Conservation (phyloP, 305 asterid genomes). For the Rubia tinctorum region DNA sequence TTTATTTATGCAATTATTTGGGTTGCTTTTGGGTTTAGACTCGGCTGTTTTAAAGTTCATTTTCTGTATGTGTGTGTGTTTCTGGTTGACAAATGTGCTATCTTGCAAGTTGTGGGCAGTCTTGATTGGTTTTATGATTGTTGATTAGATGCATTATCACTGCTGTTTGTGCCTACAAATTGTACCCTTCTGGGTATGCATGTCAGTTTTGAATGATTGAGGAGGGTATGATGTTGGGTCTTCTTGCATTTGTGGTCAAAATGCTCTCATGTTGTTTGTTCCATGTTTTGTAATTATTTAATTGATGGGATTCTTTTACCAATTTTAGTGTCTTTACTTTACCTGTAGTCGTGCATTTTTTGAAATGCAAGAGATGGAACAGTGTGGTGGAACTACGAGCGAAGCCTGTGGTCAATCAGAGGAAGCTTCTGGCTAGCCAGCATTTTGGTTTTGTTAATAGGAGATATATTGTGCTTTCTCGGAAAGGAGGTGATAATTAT, state of each 20-base stretch:
- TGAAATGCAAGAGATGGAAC: slow-evolving; percentile 45
- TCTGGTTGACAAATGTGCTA: not conserved
- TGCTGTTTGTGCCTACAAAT: not conserved
- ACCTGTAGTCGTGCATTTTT: slow-evolving; percentile 28
- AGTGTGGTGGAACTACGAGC: slow-evolving; percentile 19
- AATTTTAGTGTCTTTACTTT: slow-evolving; percentile 11
- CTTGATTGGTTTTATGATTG: not conserved
- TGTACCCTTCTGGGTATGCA: not conserved
- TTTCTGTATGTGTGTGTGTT: not conserved
- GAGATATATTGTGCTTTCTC: slow-evolving; percentile 27
- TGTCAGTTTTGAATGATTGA: not conserved
- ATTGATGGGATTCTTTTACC: slow-evolving; percentile 17
- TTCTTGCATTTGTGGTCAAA: not conserved
- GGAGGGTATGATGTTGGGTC: not conserved
- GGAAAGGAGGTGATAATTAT: slow-evolving; percentile 28
- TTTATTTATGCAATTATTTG: not conserved
- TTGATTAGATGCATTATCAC: not conserved
- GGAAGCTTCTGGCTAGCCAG: slow-evolving; percentile 27
- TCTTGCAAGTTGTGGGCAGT: not conserved
- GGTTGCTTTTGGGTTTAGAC: not conserved
- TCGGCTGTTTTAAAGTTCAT: not conserved
- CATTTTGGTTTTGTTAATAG: slow-evolving; percentile 23
- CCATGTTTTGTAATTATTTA: not conserved
- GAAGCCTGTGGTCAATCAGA: slow-evolving; percentile 31
- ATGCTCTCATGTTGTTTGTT: not conserved